Percentiles rank a stretch among this genome's conserved stretches.
Evolutionary conservation across 352 stramenopile species (phyloP).

Genomic region (Globisporangium nodosum): DNA sequence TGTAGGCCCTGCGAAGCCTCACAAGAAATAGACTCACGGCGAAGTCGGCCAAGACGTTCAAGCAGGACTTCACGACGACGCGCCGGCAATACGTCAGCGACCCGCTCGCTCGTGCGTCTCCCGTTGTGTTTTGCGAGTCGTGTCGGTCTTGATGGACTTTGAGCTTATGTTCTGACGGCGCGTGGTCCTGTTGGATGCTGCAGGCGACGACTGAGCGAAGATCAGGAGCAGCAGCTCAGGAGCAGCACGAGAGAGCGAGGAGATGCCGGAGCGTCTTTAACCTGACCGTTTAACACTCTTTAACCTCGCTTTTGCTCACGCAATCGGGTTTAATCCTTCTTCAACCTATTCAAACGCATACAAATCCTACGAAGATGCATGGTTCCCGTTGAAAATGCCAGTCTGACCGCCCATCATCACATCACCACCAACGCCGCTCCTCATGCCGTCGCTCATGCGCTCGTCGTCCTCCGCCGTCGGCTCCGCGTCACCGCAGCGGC

Average conservation of each 20-base stretch:
- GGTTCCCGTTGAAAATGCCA: neutral
- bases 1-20: constrained; percentile 56
- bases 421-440: constrained; percentile 5
- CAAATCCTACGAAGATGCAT: too few relatives aligned
- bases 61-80: constrained; percentile 34
- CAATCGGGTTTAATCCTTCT: too few relatives aligned
- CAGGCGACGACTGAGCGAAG: neutral
- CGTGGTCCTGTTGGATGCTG: neutral
- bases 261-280: neutral
- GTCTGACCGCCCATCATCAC: neutral
- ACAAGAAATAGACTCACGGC: constrained; percentile 72
- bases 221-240: neutral
- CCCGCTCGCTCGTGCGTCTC: constrained; percentile 20
- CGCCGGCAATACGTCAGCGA: constrained; percentile 50
- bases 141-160: too few relatives aligned
- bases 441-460: constrained; percentile 42
- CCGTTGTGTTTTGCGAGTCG: neutral
- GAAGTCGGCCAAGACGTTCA: constrained; percentile 46
- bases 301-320: too few relatives aligned
- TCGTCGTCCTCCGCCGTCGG: constrained; percentile 12
- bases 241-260: neutral
- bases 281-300: neutral
- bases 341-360: too few relatives aligned
- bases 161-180: neutral
- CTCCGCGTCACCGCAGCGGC: constrained; percentile 6